phyloP scores from a whole-genome alignment of 495 filamentous ascomycete genomes.

The Terfezia boudieri region DNA sequence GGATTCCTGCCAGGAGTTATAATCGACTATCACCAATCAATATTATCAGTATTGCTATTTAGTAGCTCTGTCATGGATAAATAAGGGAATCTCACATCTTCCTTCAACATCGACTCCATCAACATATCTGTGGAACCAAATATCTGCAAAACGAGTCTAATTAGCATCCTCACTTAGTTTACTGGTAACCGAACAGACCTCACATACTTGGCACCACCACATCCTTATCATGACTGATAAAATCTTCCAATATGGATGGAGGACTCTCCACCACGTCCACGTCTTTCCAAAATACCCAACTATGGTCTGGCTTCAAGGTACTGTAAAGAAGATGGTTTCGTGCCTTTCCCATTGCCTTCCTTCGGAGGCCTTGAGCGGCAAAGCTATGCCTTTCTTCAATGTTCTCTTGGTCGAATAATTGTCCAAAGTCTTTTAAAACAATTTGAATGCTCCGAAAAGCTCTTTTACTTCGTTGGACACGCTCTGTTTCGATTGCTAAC shows the following conservation, averaged over 20 bases:
- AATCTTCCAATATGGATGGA: constrained; percentile 71
- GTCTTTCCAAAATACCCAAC: constrained; percentile 98
- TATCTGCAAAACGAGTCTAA: constrained; percentile 32
- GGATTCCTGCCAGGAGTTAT: constrained; percentile 98
- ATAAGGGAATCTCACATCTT: constrained; percentile 40
- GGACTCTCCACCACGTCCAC: constrained; percentile 90
- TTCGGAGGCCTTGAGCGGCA: constrained; percentile 65
- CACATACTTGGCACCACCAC: constrained; percentile 82
- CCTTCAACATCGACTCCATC: constrained; percentile 75
- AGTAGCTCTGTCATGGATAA: no score
- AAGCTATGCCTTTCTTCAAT: constrained; percentile 72
- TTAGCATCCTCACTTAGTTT: not conserved
- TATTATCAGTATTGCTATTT: not conserved
- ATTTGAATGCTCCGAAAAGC: constrained; percentile 68
- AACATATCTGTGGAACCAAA: constrained; percentile 93
- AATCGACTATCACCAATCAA: constrained; percentile 44
- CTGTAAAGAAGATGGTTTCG: constrained; percentile 78
- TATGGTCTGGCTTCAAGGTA: constrained; percentile 75
- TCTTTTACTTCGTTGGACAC: constrained; percentile 50
- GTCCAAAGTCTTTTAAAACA: constrained; percentile 75
- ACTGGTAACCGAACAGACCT: no score
- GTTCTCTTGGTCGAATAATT: constrained; percentile 35
- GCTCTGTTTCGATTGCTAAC: constrained; percentile 58
- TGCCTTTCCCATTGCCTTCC: constrained; percentile 74
- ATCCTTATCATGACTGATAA: constrained; percentile 80